phyloP scores from a whole-genome alignment of 768 basidiomycete species.

The Suillus spraguei region DNA sequence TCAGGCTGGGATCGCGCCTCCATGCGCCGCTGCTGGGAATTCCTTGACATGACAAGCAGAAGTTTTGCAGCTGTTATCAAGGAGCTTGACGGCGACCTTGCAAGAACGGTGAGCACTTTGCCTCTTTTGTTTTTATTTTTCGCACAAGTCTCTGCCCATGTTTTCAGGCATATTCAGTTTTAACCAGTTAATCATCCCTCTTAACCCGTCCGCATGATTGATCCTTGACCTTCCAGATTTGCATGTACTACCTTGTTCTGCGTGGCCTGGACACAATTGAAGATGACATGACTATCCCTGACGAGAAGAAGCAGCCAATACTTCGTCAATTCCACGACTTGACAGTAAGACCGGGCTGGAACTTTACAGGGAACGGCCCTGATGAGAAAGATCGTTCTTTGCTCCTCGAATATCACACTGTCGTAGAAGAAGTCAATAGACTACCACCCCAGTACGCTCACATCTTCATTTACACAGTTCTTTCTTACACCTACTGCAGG shows the following conservation, averaged over 20 bases:
- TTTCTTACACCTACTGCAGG: constrained; percentile 35
- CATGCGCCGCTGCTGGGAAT: constrained; percentile 91
- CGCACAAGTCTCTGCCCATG: constrained; percentile 1
- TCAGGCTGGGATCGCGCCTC: constrained; percentile 85
- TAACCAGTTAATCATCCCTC: neutral
- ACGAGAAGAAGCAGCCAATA: constrained; percentile 82
- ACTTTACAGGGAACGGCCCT: constrained; percentile 77
- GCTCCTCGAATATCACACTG: constrained; percentile 77
- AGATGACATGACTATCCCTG: constrained; percentile 96
- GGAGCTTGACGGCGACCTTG: constrained; percentile 93
- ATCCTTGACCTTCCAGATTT: constrained; percentile 59
- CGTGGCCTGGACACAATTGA: constrained; percentile 97
- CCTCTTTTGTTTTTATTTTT: constrained; percentile 7
- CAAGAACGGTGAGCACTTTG: constrained; percentile 72
- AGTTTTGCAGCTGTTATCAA: constrained; percentile 95
- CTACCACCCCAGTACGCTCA: constrained; percentile 59
- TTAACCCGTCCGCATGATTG: neutral
- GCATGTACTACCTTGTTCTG: constrained; percentile 92
- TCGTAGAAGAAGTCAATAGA: constrained; percentile 78
- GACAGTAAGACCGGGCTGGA: constrained; percentile 84
- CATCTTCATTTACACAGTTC: neutral
- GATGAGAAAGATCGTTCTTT: constrained; percentile 88
- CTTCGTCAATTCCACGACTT: constrained; percentile 82
- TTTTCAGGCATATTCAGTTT: neutral
- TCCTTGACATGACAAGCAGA: constrained; percentile 86